Evolutionary conservation across 371 early-diverging fungal species (phyloP), one percentile per base, ranked within the genome.

Genomic region (Mucor velutinosus): DNA sequence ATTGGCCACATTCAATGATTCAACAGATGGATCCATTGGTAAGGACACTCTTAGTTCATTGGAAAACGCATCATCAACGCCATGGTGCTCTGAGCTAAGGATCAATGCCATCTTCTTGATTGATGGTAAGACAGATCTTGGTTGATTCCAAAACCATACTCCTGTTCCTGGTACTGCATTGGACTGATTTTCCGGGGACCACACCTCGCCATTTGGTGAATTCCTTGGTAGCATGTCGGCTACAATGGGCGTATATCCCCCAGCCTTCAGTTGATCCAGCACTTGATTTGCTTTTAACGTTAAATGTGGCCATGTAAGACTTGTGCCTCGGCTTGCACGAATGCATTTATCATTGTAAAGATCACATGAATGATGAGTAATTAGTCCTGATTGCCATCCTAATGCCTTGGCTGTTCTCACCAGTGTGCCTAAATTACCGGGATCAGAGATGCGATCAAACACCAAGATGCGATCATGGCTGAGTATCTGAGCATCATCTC

Each of bases 1-100:
- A 33, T 67, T 75, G 2, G 85, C 78, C 29, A 86, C 85, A 63
- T 87, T 87, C 58, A 89, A 68, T 12, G 86, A 86, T 70, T 87
- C 86, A 7, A 86, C 85, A 19, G 65, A 68, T 4, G 73, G 60
- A 49, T 67, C 58, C 85, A 86, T 87, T 2, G 87, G 87, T 21
- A 87, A 72, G 7, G 87, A 84, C 4, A 89, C 84, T n/a, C 82
- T 73, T 7, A 87, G 58, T 43, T 76, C 80, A 23, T 81, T 59
- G 21, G 80, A 49, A 19, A 86, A 51, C 6, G 67, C 70, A 19
- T 72, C 62, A 14, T 60, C 19, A 6, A 78, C 85, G 0, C 86
- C 86, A 37, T 79, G 71, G 57, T 86, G 86, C 39, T 86, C 85
- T 25, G 83, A 83, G 30, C 85, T 82, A 62, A 89, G 67, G 6